These are phyloP conservation scores for Dalbergia cultrata DNA, from an alignment of 306 rosid species.

Conservation along the genomic window DNA sequence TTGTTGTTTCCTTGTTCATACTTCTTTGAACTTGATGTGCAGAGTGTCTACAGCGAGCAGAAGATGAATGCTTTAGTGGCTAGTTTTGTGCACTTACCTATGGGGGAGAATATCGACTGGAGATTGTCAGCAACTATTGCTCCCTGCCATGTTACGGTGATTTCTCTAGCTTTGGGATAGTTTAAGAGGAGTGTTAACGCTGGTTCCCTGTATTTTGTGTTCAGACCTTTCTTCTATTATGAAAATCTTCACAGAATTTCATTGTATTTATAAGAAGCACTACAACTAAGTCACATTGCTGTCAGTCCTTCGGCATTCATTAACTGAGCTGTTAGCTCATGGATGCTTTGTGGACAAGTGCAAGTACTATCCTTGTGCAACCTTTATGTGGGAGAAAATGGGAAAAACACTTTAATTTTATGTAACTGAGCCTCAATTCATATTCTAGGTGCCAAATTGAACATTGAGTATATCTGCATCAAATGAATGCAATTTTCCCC, in stretches of 20 bases:
- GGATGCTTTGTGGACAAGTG: background rate
- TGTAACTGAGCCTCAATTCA: background rate
- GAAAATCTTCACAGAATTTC: background rate
- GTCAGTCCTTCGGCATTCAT: background rate
- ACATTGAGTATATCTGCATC: background rate
- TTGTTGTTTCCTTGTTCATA: conserved; percentile 39
- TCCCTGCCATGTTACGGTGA: conserved; percentile 95
- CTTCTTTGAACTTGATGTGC: conserved; percentile 46
- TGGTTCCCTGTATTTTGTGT: background rate
- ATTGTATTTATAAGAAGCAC: background rate
- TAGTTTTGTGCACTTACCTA: conserved; percentile 86
- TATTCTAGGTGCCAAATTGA: background rate
- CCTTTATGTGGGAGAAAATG: background rate
- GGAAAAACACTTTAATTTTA: background rate
- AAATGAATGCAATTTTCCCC: background rate
- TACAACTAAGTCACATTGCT: background rate
- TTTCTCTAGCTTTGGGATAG: conserved; percentile 42
- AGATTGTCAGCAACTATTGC: conserved; percentile 92
- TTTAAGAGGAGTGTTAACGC: conserved; percentile 29
- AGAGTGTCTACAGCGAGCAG: conserved; percentile 91
- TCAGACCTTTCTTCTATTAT: background rate
- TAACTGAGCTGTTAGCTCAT: background rate
- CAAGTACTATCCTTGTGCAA: background rate
- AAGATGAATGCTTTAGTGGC: conserved; percentile 92
- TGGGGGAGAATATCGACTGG: conserved; percentile 97